Evolutionary conservation across 164 flowering plant species (phyloP), one percentile per base, ranked within the genome.

Genomic region (Stephania yunnanensis): DNA sequence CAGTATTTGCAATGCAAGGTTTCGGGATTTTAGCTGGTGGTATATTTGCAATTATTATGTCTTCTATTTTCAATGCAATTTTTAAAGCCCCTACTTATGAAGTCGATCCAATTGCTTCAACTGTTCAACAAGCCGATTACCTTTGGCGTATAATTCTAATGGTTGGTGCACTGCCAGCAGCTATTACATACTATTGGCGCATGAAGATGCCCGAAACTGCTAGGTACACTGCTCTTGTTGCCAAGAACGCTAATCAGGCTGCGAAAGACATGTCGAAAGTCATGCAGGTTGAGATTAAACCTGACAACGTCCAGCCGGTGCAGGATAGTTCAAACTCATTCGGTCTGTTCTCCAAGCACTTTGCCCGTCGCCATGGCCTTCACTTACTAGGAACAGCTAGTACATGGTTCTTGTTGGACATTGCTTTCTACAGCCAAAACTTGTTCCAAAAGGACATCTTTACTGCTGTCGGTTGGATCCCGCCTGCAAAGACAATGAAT

Each of bases 181-280:
- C 82, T 0, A 70, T 87, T 2, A 91, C 97, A 3, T 92, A 86
- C 87, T 92, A 91, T 82, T 91, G 87, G 92, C 75, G 97, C 25
- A 80, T 84, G 88, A 92, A 91, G 77, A 92, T 92, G 97, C 97
- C 97, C 0, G 94, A 92, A 52, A 92, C 95, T 2, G 97, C 95
- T 0, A 84, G 95, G 12, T 88, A 86, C 88, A 92, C 94, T 0
- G 95, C 97, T 2, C 88, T 92, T 5, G 95, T 92, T 17, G 97
- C 94, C 12, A 89, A 85, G 83, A 81, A 91, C 44, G 89, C 86
- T 1, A 82, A 84, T 29, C 84, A 86, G 79, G 97, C 95, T 0
- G 92, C 92, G 0, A 71, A 85, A 0, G 95, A 91, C 72, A 91
- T 91, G 95, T 83, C 90, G 0, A 81, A 81, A 66, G 83, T 81